Evolutionary conservation across 1,284 basidiomycete genomes (phyloP).

Genomic region (Microbotryum intermedium): DNA sequence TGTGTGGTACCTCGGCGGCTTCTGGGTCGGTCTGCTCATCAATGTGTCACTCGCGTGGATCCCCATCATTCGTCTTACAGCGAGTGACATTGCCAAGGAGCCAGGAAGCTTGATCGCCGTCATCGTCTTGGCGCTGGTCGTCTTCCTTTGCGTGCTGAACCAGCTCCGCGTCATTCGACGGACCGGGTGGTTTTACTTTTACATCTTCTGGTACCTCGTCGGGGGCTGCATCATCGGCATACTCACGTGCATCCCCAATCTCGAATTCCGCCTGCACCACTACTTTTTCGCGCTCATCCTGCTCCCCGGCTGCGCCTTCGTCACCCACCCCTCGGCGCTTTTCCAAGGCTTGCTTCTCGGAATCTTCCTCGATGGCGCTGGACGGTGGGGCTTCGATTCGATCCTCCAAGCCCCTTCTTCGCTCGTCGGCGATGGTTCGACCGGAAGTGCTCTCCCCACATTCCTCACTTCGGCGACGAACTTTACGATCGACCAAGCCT

Average conservation of each 20-base stretch:
- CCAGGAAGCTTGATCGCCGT: constrained; percentile 63
- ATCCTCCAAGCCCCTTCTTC: constrained; percentile 68
- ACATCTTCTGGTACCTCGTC: constrained; percentile 35
- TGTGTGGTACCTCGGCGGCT: constrained; percentile 65
- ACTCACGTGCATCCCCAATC: constrained; percentile 57
- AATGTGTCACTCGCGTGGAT: constrained; percentile 44
- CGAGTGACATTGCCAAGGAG: constrained; percentile 58
- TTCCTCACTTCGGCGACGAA: constrained; percentile 64
- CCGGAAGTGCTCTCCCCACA: constrained; percentile 58
- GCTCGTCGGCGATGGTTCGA: constrained; percentile 63
- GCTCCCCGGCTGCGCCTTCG: constrained; percentile 69
- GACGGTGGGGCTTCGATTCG: constrained; percentile 65
- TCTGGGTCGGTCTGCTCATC: constrained; percentile 58
- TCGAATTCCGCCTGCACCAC: constrained; percentile 35
- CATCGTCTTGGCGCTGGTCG: constrained; percentile 58
- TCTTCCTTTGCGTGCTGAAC: constrained; percentile 53
- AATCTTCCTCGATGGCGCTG: constrained; percentile 51
- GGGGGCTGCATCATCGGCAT: constrained; percentile 61
- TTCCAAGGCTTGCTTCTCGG: constrained; percentile 74
- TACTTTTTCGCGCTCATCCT: constrained; percentile 48
- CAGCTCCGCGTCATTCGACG: constrained; percentile 74
- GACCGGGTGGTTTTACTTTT: constrained; percentile 65
- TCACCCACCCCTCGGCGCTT: constrained; percentile 65
- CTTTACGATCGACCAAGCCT: constrained; percentile 51
- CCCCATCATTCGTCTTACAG: constrained; percentile 62